Evolutionary conservation across 2,329 filamentous ascomycete genomes (phyloP), one percentile per base, ranked within the genome.

Genomic region (Alternaria longipes): DNA sequence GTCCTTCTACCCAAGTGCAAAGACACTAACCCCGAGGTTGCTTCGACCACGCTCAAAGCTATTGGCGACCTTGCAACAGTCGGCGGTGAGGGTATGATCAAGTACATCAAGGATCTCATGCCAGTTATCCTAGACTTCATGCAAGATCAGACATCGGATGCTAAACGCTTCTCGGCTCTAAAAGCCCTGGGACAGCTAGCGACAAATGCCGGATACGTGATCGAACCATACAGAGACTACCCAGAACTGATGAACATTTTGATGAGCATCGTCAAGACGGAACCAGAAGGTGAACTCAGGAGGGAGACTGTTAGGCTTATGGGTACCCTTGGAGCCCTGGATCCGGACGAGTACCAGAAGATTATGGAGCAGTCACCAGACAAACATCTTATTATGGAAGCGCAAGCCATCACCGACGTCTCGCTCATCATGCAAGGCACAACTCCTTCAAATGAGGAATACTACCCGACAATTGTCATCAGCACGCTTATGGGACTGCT

Each of bases 371-470:
- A 90, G 65, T 91, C 90, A 2, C 93, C 93, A 0, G 94, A 97
- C 74, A 87, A 90, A 65, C 91, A 95, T 73, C 86, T 89, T 49
- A 84, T 86, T 56, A 83, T 88, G 46, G 88, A 90, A 74, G 84
- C 86, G n/a, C 85, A 90, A 67, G 82, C 84, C 8, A 84, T 97
- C 71, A 97, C 94, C 0, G 95, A 99, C 78, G 96, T 99, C 46
- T 95, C 94, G 4, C 85, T 99, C 30, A 98, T 99, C 85, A 99
- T 99, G 94, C 93, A 92, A 42, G 95, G 96, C 14, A 84, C 97
- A 41, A 98, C 94, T 0, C 96, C 95, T 0, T 98, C 94, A 0
- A 97, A 92, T 74, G 97, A 99, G 74, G 95, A 99, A 72, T 99
- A 99, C 79, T 99, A 97, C 74, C 95, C 95, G 0, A 99, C 95